These are phyloP conservation scores for Podospora fimiseda DNA, from an alignment of 495 filamentous ascomycete genomes.

Conservation along the genomic window DNA sequence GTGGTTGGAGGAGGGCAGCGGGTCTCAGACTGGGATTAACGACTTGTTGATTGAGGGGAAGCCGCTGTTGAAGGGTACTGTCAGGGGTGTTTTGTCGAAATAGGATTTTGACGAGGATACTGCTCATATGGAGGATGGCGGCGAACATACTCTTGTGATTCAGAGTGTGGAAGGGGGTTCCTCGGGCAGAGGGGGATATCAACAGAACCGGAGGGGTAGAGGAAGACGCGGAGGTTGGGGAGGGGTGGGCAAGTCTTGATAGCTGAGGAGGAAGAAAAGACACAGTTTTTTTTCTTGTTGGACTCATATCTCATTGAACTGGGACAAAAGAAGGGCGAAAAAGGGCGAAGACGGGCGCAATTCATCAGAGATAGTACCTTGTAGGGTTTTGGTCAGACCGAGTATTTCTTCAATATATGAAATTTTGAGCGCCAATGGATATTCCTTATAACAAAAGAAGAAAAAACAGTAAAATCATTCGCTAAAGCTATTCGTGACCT, in stretches of 20 bases:
- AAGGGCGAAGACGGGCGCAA: too few relatives aligned
- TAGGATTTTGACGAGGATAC: conserved; percentile 23
- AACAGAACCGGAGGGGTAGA: too few relatives aligned
- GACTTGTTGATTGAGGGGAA: conserved; percentile 45
- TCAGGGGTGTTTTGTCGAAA: conserved; percentile 39
- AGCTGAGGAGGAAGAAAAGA: background rate
- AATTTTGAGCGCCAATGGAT: too few relatives aligned
- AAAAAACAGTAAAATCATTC: conserved; percentile 2
- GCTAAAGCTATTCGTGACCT: conserved; percentile 40
- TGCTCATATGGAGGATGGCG: too few relatives aligned
- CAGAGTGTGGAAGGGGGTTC: too few relatives aligned
- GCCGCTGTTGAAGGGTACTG: conserved; percentile 33
- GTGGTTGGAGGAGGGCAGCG: conserved; percentile 54
- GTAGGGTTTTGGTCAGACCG: too few relatives aligned
- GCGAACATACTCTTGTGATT: too few relatives aligned
- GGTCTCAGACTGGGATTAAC: conserved; percentile 37
- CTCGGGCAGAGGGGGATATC: too few relatives aligned
- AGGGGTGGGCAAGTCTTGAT: background rate
- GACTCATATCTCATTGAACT: too few relatives aligned
- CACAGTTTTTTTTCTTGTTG: background rate
- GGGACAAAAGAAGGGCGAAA: too few relatives aligned
- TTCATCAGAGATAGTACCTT: too few relatives aligned
- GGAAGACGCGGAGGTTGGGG: background rate
- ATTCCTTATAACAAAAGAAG: background rate
- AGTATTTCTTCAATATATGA: too few relatives aligned